phyloP scores from a whole-genome alignment of 768 basidiomycete genomes.

The Tricholoma terreum region DNA sequence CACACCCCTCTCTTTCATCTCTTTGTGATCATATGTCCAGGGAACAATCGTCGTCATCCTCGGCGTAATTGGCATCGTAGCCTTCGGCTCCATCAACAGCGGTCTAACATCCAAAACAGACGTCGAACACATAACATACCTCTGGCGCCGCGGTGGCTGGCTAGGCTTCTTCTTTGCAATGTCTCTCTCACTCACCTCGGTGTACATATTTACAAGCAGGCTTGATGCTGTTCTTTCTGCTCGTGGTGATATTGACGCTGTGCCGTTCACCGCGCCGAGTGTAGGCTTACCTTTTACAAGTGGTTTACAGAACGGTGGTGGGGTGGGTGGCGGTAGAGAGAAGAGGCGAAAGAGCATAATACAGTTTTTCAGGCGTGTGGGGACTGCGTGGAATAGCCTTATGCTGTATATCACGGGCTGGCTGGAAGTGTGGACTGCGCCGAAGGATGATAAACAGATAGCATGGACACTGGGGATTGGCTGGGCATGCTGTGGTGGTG shows the following conservation, averaged over 20 bases:
- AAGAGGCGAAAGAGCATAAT: background rate
- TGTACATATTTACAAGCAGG: slow-evolving; percentile 66
- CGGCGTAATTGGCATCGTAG: slow-evolving; percentile 85
- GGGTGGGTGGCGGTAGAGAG: background rate
- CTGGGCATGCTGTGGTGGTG: slow-evolving; percentile 92
- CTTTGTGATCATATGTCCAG: slow-evolving; percentile 33
- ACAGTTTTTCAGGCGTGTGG: slow-evolving; percentile 27
- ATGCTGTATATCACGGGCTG: slow-evolving; percentile 57
- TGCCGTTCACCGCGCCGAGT: slow-evolving; percentile 44
- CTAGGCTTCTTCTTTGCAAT: slow-evolving; percentile 87
- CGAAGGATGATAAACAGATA: slow-evolving; percentile 80
- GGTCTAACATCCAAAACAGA: slow-evolving; percentile 74
- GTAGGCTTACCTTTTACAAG: slow-evolving; percentile 1
- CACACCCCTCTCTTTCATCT: background rate
- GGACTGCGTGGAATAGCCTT: slow-evolving; percentile 39
- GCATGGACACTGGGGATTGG: slow-evolving; percentile 91
- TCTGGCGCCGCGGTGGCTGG: slow-evolving; percentile 90
- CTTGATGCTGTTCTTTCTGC: slow-evolving; percentile 73
- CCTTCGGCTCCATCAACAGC: slow-evolving; percentile 80
- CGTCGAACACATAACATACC: slow-evolving; percentile 68
- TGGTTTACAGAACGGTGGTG: background rate
- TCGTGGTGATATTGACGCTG: slow-evolving; percentile 64
- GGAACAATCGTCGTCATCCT: slow-evolving; percentile 81
- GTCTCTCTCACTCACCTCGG: slow-evolving; percentile 58
- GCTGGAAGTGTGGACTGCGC: slow-evolving; percentile 72